Evolutionary conservation across 2,329 filamentous ascomycete species (phyloP).

Genomic region (Neoascochyta sp.): DNA sequence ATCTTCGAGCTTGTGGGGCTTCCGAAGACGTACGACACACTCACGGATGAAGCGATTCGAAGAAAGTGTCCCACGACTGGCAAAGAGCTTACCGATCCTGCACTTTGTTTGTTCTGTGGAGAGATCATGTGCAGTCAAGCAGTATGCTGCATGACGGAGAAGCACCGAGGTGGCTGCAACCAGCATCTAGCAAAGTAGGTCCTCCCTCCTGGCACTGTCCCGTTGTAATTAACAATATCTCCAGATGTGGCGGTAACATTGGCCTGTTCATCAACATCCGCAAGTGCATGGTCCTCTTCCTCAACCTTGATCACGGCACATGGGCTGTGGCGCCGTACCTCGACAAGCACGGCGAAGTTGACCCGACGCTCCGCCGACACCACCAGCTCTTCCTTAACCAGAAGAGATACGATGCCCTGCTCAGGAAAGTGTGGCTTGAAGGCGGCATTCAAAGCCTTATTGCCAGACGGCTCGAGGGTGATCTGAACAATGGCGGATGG

Average conservation of each 20-base stretch:
- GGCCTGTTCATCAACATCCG: constrained; percentile 96
- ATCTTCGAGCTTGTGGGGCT: constrained; percentile 94
- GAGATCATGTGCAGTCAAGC: constrained; percentile 96
- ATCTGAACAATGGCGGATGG: constrained; percentile 97
- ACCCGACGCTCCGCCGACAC: constrained; percentile 79
- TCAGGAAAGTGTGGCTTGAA: constrained; percentile 80
- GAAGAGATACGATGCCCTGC: constrained; percentile 83
- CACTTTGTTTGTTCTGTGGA: constrained; percentile 89
- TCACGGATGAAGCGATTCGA: constrained; percentile 88
- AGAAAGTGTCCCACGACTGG: constrained; percentile 82
- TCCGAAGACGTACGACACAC: constrained; percentile 83
- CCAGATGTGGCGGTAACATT: constrained; percentile 79
- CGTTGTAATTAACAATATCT: constrained; percentile 8
- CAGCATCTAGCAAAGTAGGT: constrained; percentile 83
- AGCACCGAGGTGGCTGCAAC: constrained; percentile 62
- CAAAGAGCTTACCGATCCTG: constrained; percentile 86
- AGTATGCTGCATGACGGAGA: constrained; percentile 76
- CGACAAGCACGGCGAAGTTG: constrained; percentile 92
- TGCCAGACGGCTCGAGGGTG: constrained; percentile 82
- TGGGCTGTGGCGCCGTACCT: constrained; percentile 89
- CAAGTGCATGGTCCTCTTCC: constrained; percentile 87
- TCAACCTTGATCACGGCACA: constrained; percentile 76
- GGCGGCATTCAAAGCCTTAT: constrained; percentile 88
- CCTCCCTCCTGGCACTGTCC: not conserved
- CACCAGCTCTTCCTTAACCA: constrained; percentile 91